Conservation (phyloP, 495 filamentous ascomycete genomes). For the Amphirosellinia nigrospora region DNA sequence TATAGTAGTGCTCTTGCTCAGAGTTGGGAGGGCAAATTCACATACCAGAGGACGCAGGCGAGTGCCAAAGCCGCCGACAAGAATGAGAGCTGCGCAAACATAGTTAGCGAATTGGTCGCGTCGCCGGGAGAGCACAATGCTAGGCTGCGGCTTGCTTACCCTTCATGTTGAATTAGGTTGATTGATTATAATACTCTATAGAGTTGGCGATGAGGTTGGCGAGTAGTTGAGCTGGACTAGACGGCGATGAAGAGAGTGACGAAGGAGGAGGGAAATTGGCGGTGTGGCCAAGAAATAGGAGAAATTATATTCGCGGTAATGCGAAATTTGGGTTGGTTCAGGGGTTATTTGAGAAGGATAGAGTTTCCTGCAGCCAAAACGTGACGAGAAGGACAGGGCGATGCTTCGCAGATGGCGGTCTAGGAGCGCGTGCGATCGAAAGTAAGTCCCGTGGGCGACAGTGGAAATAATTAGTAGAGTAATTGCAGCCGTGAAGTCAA, state of each 20-base stretch:
- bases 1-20: not conserved
- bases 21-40: constrained; percentile 29
- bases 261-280: not conserved
- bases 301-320: not conserved
- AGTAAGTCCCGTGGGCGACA: not conserved
- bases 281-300: constrained; percentile 12
- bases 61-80: constrained; percentile 98
- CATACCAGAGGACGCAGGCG: constrained; percentile 96
- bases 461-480: not conserved
- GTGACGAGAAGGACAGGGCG: no score
- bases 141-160: constrained; percentile 37
- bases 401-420: constrained; percentile 5
- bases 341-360: not conserved
- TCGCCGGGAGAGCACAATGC: not conserved
- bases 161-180: constrained; percentile 47
- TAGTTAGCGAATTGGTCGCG: constrained; percentile 38
- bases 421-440: not conserved
- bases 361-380: constrained; percentile 7
- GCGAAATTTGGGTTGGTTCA: not conserved
- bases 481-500: not conserved
- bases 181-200: not conserved
- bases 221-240: not conserved
- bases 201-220: not conserved
- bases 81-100: constrained; percentile 81
- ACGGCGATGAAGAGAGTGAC: not conserved